Evolutionary conservation across 192 early-diverging fungal genomes (phyloP).

Genomic region (Dimargaris xerosporica): DNA sequence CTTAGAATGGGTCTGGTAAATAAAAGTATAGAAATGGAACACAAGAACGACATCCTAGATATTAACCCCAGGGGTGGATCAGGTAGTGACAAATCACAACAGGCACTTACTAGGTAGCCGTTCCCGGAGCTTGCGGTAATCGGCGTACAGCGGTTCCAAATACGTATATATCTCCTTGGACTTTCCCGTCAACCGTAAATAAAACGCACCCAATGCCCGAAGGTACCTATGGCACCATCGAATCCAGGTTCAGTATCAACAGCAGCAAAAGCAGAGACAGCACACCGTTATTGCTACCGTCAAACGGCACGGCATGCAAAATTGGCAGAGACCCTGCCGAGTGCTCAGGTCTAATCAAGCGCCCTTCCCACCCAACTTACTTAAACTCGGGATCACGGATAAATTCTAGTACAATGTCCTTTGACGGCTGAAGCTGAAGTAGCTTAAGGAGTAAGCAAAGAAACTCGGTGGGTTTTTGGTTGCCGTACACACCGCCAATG

Average conservation of each 20-base stretch:
- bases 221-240: conserved; percentile 27
- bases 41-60: too few relatives aligned
- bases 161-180: conserved; percentile 66
- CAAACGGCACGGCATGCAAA: too few relatives aligned
- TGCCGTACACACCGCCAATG: conserved; percentile 77
- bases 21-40: too few relatives aligned
- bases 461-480: conserved; percentile 81
- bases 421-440: conserved; percentile 83
- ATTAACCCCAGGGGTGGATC: too few relatives aligned
- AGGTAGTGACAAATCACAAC: too few relatives aligned
- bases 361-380: conserved; percentile 15
- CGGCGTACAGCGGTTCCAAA: conserved; percentile 72
- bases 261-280: too few relatives aligned
- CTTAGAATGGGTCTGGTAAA: too few relatives aligned
- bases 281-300: too few relatives aligned
- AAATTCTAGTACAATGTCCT: conserved; percentile 70
- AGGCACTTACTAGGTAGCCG: neutral
- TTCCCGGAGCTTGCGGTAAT: conserved; percentile 72
- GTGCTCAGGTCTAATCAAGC: too few relatives aligned
- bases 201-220: conserved; percentile 78
- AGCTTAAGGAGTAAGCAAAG: conserved; percentile 77
- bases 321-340: too few relatives aligned
- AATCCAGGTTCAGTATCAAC: too few relatives aligned
- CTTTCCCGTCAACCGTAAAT: conserved; percentile 65
- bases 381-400: conserved; percentile 72